phyloP scores from a whole-genome alignment of 1,139 yeast genomes.

The Yamadazyma oceani region DNA sequence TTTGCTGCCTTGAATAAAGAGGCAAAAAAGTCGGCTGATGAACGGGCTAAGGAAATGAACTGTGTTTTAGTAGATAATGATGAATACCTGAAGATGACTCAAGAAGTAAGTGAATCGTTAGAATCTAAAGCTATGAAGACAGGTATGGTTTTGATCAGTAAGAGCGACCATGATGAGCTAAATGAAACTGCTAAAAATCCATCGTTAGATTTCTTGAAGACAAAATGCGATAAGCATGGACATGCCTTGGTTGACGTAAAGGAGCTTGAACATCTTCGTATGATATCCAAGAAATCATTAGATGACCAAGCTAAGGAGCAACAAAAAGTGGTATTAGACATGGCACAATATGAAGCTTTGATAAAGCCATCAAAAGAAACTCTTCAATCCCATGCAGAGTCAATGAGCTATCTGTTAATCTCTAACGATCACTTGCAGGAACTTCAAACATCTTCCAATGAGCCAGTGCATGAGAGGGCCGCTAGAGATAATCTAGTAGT shows the following conservation, averaged over 20 bases:
- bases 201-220: conserved; percentile 21
- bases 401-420: conserved; percentile 19
- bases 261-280: conserved; percentile 12
- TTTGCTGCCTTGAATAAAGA: conserved; percentile 11
- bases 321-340: conserved; percentile 19
- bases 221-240: conserved; percentile 13
- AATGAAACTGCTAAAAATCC: conserved; percentile 18
- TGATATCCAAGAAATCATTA: conserved; percentile 12
- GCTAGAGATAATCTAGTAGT: conserved; percentile 18
- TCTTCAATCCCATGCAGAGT: conserved; percentile 18
- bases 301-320: conserved; percentile 21
- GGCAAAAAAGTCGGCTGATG: conserved; percentile 13
- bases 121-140: conserved; percentile 21
- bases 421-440: conserved; percentile 16
- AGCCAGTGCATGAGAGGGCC: conserved; percentile 17
- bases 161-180: conserved; percentile 14
- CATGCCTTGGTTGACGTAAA: conserved; percentile 19
- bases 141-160: conserved; percentile 17
- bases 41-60: conserved; percentile 26
- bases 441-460: conserved; percentile 8
- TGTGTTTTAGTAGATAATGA: conserved; percentile 10
- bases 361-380: conserved; percentile 21
- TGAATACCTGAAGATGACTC: conserved; percentile 12
- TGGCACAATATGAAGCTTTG: conserved; percentile 18
- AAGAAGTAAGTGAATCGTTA: conserved; percentile 18